phyloP scores from a whole-genome alignment of 2,329 filamentous ascomycete genomes.

The Zelopaecilomyces penicillatus region DNA sequence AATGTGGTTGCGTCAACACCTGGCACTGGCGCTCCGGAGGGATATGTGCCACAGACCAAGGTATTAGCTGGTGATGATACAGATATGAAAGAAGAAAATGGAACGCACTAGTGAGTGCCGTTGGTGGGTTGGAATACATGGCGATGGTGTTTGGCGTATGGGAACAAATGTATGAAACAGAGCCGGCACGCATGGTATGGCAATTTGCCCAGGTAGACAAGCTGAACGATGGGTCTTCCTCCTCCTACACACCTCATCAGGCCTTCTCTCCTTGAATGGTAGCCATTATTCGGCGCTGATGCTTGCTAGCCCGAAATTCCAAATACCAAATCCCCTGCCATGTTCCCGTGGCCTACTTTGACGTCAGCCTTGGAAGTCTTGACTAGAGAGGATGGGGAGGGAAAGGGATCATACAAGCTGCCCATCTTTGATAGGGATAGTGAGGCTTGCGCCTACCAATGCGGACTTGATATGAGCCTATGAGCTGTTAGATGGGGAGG shows the following conservation, averaged over 20 bases:
- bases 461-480: slow-evolving; percentile 90
- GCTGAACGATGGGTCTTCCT: no score
- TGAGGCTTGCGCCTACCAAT: slow-evolving; percentile 79
- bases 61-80: slow-evolving; percentile 56
- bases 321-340: slow-evolving; percentile 94
- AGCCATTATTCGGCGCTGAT: slow-evolving; percentile 75
- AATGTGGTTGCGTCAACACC: slow-evolving; percentile 80
- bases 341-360: slow-evolving; percentile 49
- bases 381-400: background rate
- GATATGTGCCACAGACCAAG: slow-evolving; percentile 55
- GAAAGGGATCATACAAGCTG: slow-evolving; percentile 46
- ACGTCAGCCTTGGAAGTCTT: background rate
- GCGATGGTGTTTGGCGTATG: slow-evolving; percentile 30
- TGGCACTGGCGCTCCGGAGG: slow-evolving; percentile 51
- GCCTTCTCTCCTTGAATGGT: slow-evolving; percentile 85
- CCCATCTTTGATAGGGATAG: slow-evolving; percentile 83
- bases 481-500: background rate
- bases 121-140: slow-evolving; percentile 16
- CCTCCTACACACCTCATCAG: no score
- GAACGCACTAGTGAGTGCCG: slow-evolving; percentile 20
- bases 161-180: background rate
- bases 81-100: slow-evolving; percentile 49
- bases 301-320: slow-evolving; percentile 72
- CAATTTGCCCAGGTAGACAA: no score
- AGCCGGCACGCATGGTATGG: no score